A percentile compares a stretch with the other conserved stretches of the same genome.
Conservation (phyloP, 305 asterid species). For the Fraxinus greggii region DNA sequence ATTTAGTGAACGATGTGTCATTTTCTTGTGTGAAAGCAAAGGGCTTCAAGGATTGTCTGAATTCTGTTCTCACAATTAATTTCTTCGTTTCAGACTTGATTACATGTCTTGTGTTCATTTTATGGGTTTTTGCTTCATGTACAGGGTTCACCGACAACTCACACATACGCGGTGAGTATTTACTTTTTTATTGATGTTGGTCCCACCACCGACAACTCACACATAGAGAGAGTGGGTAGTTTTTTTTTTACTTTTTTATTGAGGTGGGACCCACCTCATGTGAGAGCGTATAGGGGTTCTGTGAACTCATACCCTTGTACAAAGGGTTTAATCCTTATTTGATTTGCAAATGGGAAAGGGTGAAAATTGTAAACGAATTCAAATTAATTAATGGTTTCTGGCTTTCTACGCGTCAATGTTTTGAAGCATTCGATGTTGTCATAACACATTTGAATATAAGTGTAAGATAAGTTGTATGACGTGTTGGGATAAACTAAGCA, state of each 20-base stretch:
- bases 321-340: too few species aligned
- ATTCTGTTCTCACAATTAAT: background rate
- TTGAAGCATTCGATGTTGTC: too few species aligned
- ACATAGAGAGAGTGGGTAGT: too few species aligned
- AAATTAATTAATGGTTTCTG: background rate
- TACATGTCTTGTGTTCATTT: background rate
- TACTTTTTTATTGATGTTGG: too few species aligned
- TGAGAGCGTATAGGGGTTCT: too few species aligned
- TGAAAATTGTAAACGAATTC: background rate
- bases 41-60: background rate
- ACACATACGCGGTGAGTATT: too few species aligned
- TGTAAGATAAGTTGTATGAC: background rate
- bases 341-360: background rate
- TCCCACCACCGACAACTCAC: too few species aligned
- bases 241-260: too few species aligned
- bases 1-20: background rate
- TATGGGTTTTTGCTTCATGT: too few species aligned
- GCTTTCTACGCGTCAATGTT: background rate
- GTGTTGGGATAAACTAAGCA: background rate
- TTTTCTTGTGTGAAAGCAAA: background rate
- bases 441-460: background rate
- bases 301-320: too few species aligned
- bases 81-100: background rate
- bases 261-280: too few species aligned
- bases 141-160: too few species aligned